Conservation (phyloP, 1,139 yeast genomes). For the Saccharomycopsis phalli region DNA sequence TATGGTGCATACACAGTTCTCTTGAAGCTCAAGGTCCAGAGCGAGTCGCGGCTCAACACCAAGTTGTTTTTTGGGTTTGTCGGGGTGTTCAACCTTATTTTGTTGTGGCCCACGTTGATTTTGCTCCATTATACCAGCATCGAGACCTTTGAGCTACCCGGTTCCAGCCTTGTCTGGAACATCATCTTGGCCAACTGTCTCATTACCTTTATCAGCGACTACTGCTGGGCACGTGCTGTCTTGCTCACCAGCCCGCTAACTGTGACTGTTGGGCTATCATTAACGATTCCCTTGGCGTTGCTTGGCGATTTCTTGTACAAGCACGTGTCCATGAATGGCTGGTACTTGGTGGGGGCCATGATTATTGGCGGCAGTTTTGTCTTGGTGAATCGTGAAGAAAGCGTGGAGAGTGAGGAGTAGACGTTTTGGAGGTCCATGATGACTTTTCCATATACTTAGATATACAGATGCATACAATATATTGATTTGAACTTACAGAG, state of each 20-base stretch:
- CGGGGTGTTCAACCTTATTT: conserved; percentile 66
- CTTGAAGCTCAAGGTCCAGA: conserved; percentile 60
- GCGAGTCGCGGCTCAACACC: conserved; percentile 71
- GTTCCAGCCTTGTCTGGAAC: conserved; percentile 39
- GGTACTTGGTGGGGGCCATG: conserved; percentile 71
- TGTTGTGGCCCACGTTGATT: conserved; percentile 78
- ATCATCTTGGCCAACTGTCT: conserved; percentile 58
- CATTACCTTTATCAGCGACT: conserved; percentile 79
- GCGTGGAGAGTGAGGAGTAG: conserved; percentile 36
- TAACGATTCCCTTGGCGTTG: conserved; percentile 93
- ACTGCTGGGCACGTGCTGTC: conserved; percentile 94
- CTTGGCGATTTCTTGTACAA: conserved; percentile 77
- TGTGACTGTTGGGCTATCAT: conserved; percentile 87
- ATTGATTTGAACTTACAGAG: too few relatives aligned
- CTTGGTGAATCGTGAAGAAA: conserved; percentile 71
- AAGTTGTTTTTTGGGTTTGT: conserved; percentile 90
- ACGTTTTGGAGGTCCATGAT: too few relatives aligned
- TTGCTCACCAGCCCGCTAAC: conserved; percentile 86
- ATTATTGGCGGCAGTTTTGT: conserved; percentile 78
- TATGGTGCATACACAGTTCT: conserved; percentile 91
- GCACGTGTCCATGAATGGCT: conserved; percentile 47
- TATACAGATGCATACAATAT: too few relatives aligned
- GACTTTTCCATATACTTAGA: too few relatives aligned
- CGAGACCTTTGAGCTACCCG: conserved; percentile 69
- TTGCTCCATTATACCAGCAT: conserved; percentile 52